These are phyloP conservation scores for Phytophthora fragariaefolia DNA, from an alignment of 352 stramenopile species.

Conservation along the genomic window DNA sequence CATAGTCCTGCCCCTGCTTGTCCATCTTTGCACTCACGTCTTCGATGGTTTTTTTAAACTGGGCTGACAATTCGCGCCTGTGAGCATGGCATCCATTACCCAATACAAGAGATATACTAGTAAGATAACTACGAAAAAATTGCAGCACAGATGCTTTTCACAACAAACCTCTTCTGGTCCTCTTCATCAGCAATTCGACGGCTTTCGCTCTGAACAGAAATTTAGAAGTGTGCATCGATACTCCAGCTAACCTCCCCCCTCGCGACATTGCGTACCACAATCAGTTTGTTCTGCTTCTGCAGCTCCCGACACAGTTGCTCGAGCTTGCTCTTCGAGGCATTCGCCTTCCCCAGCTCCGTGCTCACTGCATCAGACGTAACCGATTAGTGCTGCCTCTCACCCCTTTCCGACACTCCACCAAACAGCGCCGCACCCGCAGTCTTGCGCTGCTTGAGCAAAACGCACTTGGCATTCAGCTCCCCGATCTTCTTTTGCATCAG, in stretches of 20 bases:
- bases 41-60: slow-evolving; percentile 90
- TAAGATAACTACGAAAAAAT: not conserved
- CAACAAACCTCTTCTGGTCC: slow-evolving; percentile 72
- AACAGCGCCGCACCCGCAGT: slow-evolving; percentile 42
- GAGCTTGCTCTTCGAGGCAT: slow-evolving; percentile 72
- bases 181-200: slow-evolving; percentile 86
- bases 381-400: not conserved
- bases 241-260: no score
- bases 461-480: slow-evolving; percentile 82
- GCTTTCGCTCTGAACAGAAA: slow-evolving; percentile 59
- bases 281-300: slow-evolving; percentile 90
- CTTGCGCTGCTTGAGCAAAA: slow-evolving; percentile 83
- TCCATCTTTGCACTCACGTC: slow-evolving; percentile 92
- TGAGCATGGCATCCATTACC: slow-evolving; percentile 1
- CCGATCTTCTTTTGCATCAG: slow-evolving; percentile 84
- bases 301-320: slow-evolving; percentile 87
- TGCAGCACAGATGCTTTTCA: not conserved
- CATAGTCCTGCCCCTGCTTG: slow-evolving; percentile 84
- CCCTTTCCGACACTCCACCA: not conserved
- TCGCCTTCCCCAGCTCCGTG: slow-evolving; percentile 71
- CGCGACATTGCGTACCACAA: slow-evolving; percentile 49
- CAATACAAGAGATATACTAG: not conserved
- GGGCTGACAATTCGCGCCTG: slow-evolving; percentile 72
- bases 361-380: slow-evolving; percentile 44
- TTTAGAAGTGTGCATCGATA: not conserved